phyloP scores from a whole-genome alignment of 1,284 basidiomycete genomes.

The Melampsora larici-populina region DNA sequence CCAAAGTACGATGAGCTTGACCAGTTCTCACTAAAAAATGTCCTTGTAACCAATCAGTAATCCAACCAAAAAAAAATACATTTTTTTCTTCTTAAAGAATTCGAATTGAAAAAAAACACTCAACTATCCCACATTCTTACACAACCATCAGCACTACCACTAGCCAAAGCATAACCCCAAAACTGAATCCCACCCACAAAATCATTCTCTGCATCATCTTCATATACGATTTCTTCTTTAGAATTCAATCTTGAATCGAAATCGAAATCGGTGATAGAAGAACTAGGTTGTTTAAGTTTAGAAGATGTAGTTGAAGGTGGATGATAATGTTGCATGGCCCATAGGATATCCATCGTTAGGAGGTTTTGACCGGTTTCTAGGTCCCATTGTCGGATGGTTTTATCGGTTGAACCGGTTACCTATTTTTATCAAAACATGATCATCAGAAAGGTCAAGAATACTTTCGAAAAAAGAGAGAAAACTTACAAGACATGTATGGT shows the following conservation, averaged over 20 bases:
- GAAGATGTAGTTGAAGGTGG: slow-evolving; percentile 56
- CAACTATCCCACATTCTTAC: slow-evolving; percentile 98
- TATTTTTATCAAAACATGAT: slow-evolving; percentile 53
- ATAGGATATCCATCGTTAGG: slow-evolving; percentile 98
- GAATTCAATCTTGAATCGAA: slow-evolving; percentile 44
- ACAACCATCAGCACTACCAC: slow-evolving; percentile 91
- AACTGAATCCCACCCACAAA: slow-evolving; percentile 97
- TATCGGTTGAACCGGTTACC: slow-evolving; percentile 96
- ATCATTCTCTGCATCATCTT: slow-evolving; percentile 66
- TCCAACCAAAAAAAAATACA: slow-evolving; percentile 3
- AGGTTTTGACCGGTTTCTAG: slow-evolving; percentile 94
- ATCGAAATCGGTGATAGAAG: slow-evolving; percentile 47
- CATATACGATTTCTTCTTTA: slow-evolving; percentile 53
- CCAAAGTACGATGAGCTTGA: slow-evolving; percentile 86
- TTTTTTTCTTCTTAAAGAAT: background rate
- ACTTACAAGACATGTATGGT: slow-evolving; percentile 81
- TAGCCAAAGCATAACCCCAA: slow-evolving; percentile 96
- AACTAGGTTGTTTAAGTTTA: slow-evolving; percentile 52
- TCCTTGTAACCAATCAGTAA: no score
- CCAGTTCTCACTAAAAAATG: slow-evolving; percentile 91
- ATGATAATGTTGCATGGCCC: slow-evolving; percentile 93
- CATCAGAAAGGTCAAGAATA: background rate
- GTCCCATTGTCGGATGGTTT: slow-evolving; percentile 98
- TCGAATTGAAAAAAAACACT: slow-evolving; percentile 10
- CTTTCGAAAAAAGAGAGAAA: slow-evolving; percentile 43